Base-by-base conservation (phyloP, 2,329 filamentous ascomycete genomes). In the Talaromyces sp. region DNA sequence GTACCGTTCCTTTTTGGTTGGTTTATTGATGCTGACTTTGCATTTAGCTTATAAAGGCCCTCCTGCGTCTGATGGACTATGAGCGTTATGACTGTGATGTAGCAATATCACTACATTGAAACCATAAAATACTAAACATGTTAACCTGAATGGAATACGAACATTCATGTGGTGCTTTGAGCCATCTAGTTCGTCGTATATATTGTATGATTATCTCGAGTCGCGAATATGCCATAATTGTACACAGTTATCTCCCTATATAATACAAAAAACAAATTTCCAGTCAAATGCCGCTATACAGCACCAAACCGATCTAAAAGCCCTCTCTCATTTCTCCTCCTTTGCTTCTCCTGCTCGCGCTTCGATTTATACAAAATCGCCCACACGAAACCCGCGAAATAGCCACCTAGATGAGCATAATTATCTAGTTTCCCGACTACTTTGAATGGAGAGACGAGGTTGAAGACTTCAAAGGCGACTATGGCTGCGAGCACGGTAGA, bases 341-440 rank as follows among this genome's bases (percentile, higher is more conserved):
- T 68, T 56, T 50, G 52, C 39, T 37, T 68, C 62, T 68, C 66
- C 31, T 62, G 64, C n/a, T 68, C 69, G 39, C 54, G 39, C 52
- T 68, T 70, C 63, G 69, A 66, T 58, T 69, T 70, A 65, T 67
- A 69, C 27, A 67, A 47, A 41, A 68, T 67, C 47, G 72, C 74
- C n/a, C 69, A 69, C 16, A 71, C 67, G 2, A 73, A 70, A 49
- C 80, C 80, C 6, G 73, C 69, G 5, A 76, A 67, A 66, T 79
- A 79, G 0, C 80, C 80, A 31, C 78, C 78, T 39, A 81, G 69
- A 70, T 82, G 80, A 14, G 79, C 77, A 62, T 73, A 76, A 61
- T 80, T 72, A 65, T 81, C 79, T 65, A 80, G 73, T 14, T 72
- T 74, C 24, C 70, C 70, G 13, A 75, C 68, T 33, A 59, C 31